Conservation (phyloP, 768 basidiomycete genomes). For the Tubosaeta brunneosetosa region DNA sequence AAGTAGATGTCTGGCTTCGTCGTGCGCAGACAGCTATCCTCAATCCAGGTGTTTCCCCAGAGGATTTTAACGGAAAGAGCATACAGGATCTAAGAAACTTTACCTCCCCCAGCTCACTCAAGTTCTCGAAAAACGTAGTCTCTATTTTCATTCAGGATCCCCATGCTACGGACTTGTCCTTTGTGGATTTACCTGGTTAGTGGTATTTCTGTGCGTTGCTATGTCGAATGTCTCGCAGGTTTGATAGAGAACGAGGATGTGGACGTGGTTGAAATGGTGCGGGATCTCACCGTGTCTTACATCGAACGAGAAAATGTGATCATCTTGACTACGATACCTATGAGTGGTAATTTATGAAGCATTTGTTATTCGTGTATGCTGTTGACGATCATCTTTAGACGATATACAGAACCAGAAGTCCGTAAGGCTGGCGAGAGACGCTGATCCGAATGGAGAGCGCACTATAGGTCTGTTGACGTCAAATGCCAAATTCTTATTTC, state of each 20-base stretch:
- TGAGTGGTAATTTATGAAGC: slow-evolving; percentile 43
- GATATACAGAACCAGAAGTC: slow-evolving; percentile 67
- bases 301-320: slow-evolving; percentile 50
- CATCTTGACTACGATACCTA: slow-evolving; percentile 63
- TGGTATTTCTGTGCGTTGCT: not conserved
- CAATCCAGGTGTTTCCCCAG: slow-evolving; percentile 17
- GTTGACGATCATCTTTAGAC: slow-evolving; percentile 35
- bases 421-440: slow-evolving; percentile 46
- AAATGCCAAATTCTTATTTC: not conserved
- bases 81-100: slow-evolving; percentile 22
- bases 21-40: slow-evolving; percentile 45
- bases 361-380: not conserved
- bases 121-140: slow-evolving; percentile 51
- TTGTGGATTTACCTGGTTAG: slow-evolving; percentile 53
- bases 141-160: slow-evolving; percentile 44
- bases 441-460: slow-evolving; percentile 50
- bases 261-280: slow-evolving; percentile 43
- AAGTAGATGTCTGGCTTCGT: slow-evolving; percentile 41
- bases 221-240: slow-evolving; percentile 38
- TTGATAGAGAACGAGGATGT: slow-evolving; percentile 55
- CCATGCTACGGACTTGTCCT: slow-evolving; percentile 43
- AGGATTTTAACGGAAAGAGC: slow-evolving; percentile 21
- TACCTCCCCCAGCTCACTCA: slow-evolving; percentile 21
- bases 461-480: slow-evolving; percentile 49
- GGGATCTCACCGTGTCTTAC: slow-evolving; percentile 42